These are phyloP conservation scores for Chaetothyriales sp. DNA, from an alignment of 2,329 filamentous ascomycete genomes.

Conservation along the genomic window DNA sequence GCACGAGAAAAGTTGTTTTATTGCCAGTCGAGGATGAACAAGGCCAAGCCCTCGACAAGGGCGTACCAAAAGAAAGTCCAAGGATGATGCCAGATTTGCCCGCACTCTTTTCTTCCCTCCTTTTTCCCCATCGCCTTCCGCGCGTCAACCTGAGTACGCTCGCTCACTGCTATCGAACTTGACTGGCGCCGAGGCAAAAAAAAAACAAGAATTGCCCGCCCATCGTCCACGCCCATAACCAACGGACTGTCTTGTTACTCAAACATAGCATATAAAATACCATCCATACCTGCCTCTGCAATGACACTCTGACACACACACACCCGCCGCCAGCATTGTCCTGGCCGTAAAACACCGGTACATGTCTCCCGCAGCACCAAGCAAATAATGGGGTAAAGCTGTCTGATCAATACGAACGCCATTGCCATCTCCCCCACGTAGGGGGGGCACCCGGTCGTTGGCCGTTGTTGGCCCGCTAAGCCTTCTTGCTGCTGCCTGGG, in stretches of 20 bases:
- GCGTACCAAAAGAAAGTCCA: not conserved
- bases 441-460: not conserved
- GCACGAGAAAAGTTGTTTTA: not conserved
- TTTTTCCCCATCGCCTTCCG: not conserved
- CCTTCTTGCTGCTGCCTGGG: constrained; percentile 18
- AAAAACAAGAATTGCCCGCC: not conserved
- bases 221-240: not conserved
- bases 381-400: not conserved
- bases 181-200: not conserved
- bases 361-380: not conserved
- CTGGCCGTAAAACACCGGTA: not conserved
- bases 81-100: not conserved
- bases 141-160: not conserved
- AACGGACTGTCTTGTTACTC: not conserved
- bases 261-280: not conserved
- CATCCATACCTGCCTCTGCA: not conserved
- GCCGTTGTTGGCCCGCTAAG: not conserved
- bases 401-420: not conserved
- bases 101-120: not conserved
- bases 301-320: not conserved
- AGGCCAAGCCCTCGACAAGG: not conserved
- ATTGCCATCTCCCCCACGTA: not conserved
- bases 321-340: not conserved
- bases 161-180: not conserved
- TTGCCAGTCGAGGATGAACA: not conserved